Evolutionary conservation across 768 basidiomycete genomes (phyloP).

Genomic region (Sporobolomyces roseus): DNA sequence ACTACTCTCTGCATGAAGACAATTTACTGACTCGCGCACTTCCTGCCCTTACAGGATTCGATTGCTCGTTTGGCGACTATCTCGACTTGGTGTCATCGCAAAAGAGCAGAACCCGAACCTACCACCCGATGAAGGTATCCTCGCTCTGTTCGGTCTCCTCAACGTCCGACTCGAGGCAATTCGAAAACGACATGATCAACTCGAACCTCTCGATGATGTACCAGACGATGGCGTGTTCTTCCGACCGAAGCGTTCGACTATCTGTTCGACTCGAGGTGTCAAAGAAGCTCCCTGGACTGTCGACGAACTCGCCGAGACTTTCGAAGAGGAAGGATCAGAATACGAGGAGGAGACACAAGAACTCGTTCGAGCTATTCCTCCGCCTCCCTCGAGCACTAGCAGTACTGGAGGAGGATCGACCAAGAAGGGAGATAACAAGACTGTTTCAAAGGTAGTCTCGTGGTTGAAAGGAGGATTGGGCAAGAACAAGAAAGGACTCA

Average conservation of each 20-base stretch:
- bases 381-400: background rate
- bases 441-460: slow-evolving; percentile 38
- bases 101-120: slow-evolving; percentile 40
- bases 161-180: slow-evolving; percentile 51
- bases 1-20: too few relatives aligned
- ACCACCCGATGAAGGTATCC: slow-evolving; percentile 36
- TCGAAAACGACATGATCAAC: slow-evolving; percentile 51
- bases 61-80: slow-evolving; percentile 51
- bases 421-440: slow-evolving; percentile 23
- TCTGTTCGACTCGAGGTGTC: slow-evolving; percentile 46
- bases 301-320: slow-evolving; percentile 33
- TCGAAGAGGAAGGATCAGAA: slow-evolving; percentile 38
- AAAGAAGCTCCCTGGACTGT: slow-evolving; percentile 43
- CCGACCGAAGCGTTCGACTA: slow-evolving; percentile 42
- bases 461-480: slow-evolving; percentile 40
- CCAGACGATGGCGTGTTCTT: slow-evolving; percentile 36
- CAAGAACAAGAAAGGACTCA: slow-evolving; percentile 36
- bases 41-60: slow-evolving; percentile 22
- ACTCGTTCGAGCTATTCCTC: slow-evolving; percentile 17
- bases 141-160: slow-evolving; percentile 49
- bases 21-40: background rate
- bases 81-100: slow-evolving; percentile 47
- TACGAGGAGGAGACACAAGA: slow-evolving; percentile 27
- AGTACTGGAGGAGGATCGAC: slow-evolving; percentile 4
- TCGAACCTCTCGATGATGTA: slow-evolving; percentile 48